Evolutionary conservation across 306 rosid genomes (phyloP).

Genomic region (Castanea sativa): DNA sequence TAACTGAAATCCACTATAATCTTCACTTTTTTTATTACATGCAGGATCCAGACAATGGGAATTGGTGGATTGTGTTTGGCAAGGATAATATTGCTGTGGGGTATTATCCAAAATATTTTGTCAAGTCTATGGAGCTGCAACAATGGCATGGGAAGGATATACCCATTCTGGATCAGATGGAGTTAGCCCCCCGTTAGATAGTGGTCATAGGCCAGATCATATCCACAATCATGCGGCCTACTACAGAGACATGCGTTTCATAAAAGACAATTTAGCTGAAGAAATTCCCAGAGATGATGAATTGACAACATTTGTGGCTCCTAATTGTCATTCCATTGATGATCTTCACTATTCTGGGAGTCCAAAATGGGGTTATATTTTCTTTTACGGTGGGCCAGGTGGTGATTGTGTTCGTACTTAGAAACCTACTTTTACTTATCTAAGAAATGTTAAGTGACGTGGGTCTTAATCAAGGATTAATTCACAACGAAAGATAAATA

Average conservation of each 20-base stretch:
- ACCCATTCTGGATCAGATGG: neutral
- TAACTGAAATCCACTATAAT: too few relatives aligned
- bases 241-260: neutral
- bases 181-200: slow-evolving; percentile 18
- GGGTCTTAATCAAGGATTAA: too few relatives aligned
- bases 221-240: neutral
- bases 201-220: slow-evolving; percentile 15
- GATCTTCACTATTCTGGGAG: too few relatives aligned
- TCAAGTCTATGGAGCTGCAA: neutral
- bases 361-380: too few relatives aligned
- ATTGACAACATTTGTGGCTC: too few relatives aligned
- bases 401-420: too few relatives aligned
- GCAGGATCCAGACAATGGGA: neutral
- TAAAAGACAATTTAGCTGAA: too few relatives aligned
- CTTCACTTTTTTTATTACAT: neutral
- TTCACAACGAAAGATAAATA: too few relatives aligned
- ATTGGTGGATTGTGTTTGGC: slow-evolving; percentile 23
- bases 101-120: slow-evolving; percentile 23
- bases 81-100: neutral
- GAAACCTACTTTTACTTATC: too few relatives aligned
- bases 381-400: too few relatives aligned
- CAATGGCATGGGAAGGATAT: slow-evolving; percentile 25
- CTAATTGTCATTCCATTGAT: too few relatives aligned
- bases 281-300: neutral
- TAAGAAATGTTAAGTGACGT: too few relatives aligned